A percentile compares a stretch with the other conserved stretches of the same genome.
phyloP scores from a whole-genome alignment of 192 early-diverging fungal genomes.

The Lobosporangium transversale region DNA sequence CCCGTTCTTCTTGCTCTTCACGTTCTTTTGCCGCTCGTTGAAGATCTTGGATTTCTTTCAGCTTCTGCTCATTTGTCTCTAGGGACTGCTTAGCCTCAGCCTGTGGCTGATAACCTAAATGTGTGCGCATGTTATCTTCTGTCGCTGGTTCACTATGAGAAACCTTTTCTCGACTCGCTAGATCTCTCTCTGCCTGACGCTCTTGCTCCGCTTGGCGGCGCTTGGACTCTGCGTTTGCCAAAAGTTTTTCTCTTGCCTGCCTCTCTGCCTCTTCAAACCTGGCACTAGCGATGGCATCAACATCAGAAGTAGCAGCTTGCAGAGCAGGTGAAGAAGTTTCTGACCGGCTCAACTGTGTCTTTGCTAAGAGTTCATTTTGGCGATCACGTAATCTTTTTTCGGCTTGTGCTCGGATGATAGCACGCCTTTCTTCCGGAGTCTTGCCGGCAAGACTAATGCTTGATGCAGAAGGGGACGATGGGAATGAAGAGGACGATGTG shows the following conservation, averaged over 20 bases:
- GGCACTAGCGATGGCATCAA: conserved; percentile 48
- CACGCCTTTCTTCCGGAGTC: conserved; percentile 58
- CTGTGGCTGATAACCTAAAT: no score
- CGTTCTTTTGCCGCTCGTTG: conserved; percentile 6
- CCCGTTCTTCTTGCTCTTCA: no score
- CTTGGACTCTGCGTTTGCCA: conserved; percentile 55
- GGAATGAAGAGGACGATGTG: neutral
- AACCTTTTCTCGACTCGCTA: conserved; percentile 10
- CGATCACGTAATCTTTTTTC: conserved; percentile 60
- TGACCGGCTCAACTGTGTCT: conserved; percentile 8
- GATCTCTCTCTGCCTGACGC: conserved; percentile 45
- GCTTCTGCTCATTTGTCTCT: no score
- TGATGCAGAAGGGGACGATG: conserved; percentile 23
- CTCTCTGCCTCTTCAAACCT: conserved; percentile 59
- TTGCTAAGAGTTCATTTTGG: conserved; percentile 49
- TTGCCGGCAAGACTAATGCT: conserved; percentile 36
- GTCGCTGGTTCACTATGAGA: conserved; percentile 12
- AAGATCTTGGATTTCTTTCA: no score
- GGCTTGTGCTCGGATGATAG: conserved; percentile 62
- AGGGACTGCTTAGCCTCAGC: no score
- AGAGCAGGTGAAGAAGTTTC: conserved; percentile 25
- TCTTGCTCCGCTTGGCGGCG: conserved; percentile 52
- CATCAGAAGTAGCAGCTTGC: conserved; percentile 37
- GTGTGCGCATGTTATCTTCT: no score
- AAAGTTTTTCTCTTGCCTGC: conserved; percentile 46